Evolutionary conservation across 2,329 filamentous ascomycete species (phyloP).

Genomic region (Gaeumannomyces sp.): DNA sequence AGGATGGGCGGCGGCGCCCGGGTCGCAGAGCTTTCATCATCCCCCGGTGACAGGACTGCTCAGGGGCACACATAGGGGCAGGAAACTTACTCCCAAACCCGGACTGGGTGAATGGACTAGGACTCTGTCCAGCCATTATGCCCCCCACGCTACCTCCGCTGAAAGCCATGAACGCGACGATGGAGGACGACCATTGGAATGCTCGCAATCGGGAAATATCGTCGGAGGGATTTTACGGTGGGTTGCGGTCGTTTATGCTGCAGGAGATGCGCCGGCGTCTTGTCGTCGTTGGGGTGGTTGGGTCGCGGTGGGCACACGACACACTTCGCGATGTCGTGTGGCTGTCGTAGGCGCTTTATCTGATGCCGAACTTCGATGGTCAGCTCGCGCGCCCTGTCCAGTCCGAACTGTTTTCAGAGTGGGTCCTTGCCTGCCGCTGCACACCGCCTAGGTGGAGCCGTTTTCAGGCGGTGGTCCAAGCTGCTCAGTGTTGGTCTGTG

Average conservation of each 20-base stretch:
- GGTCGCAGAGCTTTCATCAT: background rate
- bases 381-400: no score
- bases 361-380: background rate
- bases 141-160: slow-evolving; percentile 10
- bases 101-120: slow-evolving; percentile 7
- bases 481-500: no score
- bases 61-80: background rate
- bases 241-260: background rate
- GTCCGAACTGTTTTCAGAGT: no score
- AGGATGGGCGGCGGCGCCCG: no score
- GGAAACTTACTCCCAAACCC: background rate
- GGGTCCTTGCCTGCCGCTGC: no score
- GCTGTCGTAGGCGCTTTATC: background rate
- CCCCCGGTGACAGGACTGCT: background rate
- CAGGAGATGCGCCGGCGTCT: background rate
- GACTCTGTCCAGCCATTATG: slow-evolving; percentile 5
- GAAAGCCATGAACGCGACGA: slow-evolving; percentile 9
- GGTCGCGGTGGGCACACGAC: background rate
- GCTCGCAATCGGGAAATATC: background rate
- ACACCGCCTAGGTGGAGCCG: no score
- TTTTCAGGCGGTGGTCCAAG: background rate
- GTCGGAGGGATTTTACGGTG: background rate
- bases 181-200: slow-evolving; percentile 8
- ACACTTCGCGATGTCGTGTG: background rate
- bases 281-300: background rate